Conservation (phyloP, 306 rosid genomes). For the Vachellia pachyceras region DNA sequence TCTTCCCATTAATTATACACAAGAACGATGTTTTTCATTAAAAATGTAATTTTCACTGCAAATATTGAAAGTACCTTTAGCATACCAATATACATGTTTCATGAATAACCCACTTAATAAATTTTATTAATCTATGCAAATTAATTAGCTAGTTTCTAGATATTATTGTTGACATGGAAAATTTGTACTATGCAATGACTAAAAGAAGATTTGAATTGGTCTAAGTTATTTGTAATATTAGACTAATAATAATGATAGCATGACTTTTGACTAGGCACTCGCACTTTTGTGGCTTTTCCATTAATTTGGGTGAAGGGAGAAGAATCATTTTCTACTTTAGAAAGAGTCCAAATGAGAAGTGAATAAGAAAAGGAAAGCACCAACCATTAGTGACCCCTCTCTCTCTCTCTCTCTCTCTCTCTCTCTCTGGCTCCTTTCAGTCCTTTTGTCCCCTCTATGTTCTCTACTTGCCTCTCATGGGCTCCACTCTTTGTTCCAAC, state of each 20-base stretch:
- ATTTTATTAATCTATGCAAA: too few relatives aligned
- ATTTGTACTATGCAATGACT: background rate
- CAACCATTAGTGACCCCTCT: conserved; percentile 8
- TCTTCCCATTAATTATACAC: too few relatives aligned
- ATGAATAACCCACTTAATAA: too few relatives aligned
- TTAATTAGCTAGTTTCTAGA: too few relatives aligned
- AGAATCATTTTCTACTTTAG: conserved; percentile 3
- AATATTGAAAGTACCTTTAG: too few relatives aligned
- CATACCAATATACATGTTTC: too few relatives aligned
- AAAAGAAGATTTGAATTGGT: background rate
- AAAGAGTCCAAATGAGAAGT: conserved; percentile 29
- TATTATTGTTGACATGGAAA: too few relatives aligned
- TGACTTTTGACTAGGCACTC: conserved; percentile 29
- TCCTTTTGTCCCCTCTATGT: background rate
- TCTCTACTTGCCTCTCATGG: conserved; percentile 8
- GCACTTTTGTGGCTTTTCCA: conserved; percentile 18
- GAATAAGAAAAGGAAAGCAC: conserved; percentile 24
- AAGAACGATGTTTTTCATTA: too few relatives aligned
- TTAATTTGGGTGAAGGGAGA: conserved; percentile 19
- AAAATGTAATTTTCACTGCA: too few relatives aligned
- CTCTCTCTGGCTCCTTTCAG: background rate
- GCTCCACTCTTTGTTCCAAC: conserved; percentile 6
- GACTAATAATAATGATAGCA: background rate
- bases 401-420: background rate
- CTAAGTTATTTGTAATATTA: background rate